Evolutionary conservation across 2,329 filamentous ascomycete genomes (phyloP).

Genomic region (Colletotrichum cuscutae): DNA sequence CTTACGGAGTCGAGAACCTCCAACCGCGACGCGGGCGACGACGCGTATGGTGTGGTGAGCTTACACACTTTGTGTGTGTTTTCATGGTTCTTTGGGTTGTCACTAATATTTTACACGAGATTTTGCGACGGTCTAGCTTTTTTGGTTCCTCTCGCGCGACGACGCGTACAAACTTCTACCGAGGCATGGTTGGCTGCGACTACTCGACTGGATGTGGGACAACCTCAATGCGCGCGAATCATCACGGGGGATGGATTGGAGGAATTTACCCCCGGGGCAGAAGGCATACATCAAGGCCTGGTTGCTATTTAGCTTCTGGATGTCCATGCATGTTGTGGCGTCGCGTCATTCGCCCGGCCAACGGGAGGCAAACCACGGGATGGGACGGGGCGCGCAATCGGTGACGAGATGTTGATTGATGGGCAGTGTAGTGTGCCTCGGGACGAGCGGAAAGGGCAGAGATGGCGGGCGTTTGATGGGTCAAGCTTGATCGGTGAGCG

Average conservation of each 20-base stretch:
- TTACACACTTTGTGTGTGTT: background rate
- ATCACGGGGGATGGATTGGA: background rate
- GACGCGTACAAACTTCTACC: background rate
- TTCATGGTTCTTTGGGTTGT: background rate
- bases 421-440: background rate
- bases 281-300: background rate
- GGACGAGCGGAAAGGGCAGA: background rate
- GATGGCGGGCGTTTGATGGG: background rate
- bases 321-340: background rate
- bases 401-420: background rate
- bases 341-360: slow-evolving; percentile 3
- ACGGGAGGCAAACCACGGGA: slow-evolving; percentile 12
- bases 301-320: background rate
- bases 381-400: slow-evolving; percentile 11
- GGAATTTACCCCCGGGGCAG: background rate
- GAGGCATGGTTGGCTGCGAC: background rate
- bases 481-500: background rate
- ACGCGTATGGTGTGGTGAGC: background rate
- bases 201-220: background rate
- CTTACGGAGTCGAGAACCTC: background rate
- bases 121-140: slow-evolving; percentile 6
- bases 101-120: background rate
- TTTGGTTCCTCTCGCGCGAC: background rate
- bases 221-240: background rate
- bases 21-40: background rate